These are phyloP conservation scores for Pyrrhoderma noxium DNA, from an alignment of 1,284 basidiomycete species.

Conservation along the genomic window DNA sequence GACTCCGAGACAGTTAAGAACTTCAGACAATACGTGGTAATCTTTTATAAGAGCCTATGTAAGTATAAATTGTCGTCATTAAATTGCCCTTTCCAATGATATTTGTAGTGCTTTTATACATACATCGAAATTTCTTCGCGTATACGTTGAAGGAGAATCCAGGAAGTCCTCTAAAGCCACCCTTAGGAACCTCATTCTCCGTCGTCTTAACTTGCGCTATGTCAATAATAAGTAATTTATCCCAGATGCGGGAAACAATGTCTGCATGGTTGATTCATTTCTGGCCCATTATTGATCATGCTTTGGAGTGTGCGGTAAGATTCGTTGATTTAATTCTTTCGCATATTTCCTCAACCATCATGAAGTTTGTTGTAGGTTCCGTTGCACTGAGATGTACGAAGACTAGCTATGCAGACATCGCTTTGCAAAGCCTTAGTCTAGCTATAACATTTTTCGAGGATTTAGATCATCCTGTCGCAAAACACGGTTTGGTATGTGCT, in stretches of 20 bases:
- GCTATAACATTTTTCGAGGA: constrained; percentile 25
- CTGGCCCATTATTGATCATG: constrained; percentile 18
- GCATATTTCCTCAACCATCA: background rate
- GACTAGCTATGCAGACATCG: constrained; percentile 24
- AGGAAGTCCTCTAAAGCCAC: background rate
- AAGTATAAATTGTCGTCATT: background rate
- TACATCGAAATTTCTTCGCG: constrained; percentile 10
- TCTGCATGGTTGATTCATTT: background rate
- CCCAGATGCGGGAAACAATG: background rate
- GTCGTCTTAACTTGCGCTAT: constrained; percentile 10
- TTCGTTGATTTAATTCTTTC: background rate
- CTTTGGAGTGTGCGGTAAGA: constrained; percentile 34
- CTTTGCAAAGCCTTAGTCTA: constrained; percentile 25
- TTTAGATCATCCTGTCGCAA: constrained; percentile 18
- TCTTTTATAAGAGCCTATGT: background rate
- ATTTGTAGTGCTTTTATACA: background rate
- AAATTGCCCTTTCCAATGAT: background rate
- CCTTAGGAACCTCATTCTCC: background rate
- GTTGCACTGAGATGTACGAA: constrained; percentile 20
- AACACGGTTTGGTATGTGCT: constrained; percentile 4
- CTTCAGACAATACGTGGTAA: background rate
- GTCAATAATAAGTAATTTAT: background rate
- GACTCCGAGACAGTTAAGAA: background rate
- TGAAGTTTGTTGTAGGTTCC: constrained; percentile 19
- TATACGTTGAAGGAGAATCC: background rate